Evolutionary conservation across 306 rosid species (phyloP).

Genomic region (barrel medic (Medicago truncatula)): DNA sequence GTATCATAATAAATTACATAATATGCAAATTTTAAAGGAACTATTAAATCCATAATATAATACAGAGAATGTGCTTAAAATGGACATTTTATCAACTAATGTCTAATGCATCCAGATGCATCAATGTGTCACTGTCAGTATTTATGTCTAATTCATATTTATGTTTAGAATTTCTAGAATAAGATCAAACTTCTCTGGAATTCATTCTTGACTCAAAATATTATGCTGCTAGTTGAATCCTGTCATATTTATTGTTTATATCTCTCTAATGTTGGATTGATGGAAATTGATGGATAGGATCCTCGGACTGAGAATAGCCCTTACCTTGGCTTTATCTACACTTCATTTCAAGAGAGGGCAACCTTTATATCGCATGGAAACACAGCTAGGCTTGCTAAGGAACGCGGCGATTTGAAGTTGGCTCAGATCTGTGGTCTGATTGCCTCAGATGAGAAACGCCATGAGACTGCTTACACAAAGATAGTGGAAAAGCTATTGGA

Average conservation of each 20-base stretch:
- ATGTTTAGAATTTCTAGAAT: slow-evolving; percentile 1
- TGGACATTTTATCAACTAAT: slow-evolving; percentile 9
- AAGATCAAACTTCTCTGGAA: slow-evolving; percentile 3
- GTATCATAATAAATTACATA: slow-evolving; percentile 27
- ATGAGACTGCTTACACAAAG: slow-evolving; percentile 91
- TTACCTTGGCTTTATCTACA: slow-evolving; percentile 87
- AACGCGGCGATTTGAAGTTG: slow-evolving; percentile 75
- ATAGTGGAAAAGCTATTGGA: slow-evolving; percentile 85
- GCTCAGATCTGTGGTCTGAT: slow-evolving; percentile 92
- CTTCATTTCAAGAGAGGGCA: slow-evolving; percentile 94
- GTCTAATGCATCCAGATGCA: slow-evolving; percentile 11
- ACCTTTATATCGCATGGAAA: slow-evolving; percentile 93
- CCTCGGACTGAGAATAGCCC: slow-evolving; percentile 92
- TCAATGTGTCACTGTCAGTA: not conserved
- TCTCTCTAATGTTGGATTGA: not conserved
- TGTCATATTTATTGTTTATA: slow-evolving; percentile 18
- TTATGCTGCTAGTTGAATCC: not conserved
- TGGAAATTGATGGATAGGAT: slow-evolving; percentile 57
- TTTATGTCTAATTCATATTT: not conserved
- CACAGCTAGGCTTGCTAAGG: slow-evolving; percentile 94
- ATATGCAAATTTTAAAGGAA: not conserved
- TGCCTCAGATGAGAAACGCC: slow-evolving; percentile 93
- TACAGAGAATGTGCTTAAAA: slow-evolving; percentile 10
- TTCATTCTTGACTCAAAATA: not conserved
- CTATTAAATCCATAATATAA: slow-evolving; percentile 19